A percentile compares a stretch with the other conserved stretches of the same genome.
These are phyloP conservation scores for Leucogyrophana mollusca DNA, from an alignment of 768 basidiomycete species.

Conservation along the genomic window DNA sequence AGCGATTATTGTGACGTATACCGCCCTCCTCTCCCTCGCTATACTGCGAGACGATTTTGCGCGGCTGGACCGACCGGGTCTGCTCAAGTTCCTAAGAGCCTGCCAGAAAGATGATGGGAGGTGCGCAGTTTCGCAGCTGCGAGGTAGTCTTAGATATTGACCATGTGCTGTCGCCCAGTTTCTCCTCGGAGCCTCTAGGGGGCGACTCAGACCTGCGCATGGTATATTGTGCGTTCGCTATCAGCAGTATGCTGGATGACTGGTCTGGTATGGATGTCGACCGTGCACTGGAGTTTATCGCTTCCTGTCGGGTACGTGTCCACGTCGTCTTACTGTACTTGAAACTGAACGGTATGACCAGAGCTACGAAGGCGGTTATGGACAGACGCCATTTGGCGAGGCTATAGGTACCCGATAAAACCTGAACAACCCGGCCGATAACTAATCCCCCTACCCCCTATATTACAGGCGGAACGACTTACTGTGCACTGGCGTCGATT, in stretches of 20 bases:
- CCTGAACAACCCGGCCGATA: neutral
- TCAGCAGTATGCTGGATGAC: constrained; percentile 75
- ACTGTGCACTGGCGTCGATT: constrained; percentile 82
- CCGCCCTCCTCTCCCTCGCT: constrained; percentile 78
- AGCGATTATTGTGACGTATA: constrained; percentile 93
- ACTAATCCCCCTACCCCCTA: neutral
- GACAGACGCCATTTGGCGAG: constrained; percentile 77
- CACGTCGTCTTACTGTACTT: neutral
- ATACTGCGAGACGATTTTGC: constrained; percentile 86
- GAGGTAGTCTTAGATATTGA: constrained; percentile 2
- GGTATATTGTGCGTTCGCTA: constrained; percentile 83
- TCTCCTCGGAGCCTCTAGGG: constrained; percentile 65
- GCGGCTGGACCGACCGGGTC: constrained; percentile 62
- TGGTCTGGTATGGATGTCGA: constrained; percentile 73
- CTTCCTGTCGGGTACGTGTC: constrained; percentile 64
- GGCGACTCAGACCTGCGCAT: constrained; percentile 81
- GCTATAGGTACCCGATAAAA: constrained; percentile 62
- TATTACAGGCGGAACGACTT: constrained; percentile 82
- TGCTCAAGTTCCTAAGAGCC: constrained; percentile 62
- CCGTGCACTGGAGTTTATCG: constrained; percentile 61
- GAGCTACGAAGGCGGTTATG: constrained; percentile 94
- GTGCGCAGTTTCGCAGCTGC: constrained; percentile 37
- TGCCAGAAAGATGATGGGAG: constrained; percentile 86
- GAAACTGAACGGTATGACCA: constrained; percentile 27
- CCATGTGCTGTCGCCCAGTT: constrained; percentile 39